Conservation (phyloP, 176 grass and related monocot species). For the Typha latifolia region DNA sequence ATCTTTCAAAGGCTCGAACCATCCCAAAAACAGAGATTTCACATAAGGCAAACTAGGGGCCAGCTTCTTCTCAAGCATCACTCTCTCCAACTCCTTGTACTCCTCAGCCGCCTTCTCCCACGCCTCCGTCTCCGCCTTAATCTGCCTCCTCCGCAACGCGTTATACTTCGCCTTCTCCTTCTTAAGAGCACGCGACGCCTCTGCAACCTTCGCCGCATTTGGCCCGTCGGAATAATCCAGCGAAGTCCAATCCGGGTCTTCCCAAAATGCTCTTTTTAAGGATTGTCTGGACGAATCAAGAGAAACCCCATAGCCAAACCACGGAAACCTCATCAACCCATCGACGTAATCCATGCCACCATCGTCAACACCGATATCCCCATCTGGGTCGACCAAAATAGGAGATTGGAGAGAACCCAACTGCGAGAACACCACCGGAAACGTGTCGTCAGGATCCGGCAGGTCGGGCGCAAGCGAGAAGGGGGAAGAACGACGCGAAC, state of each 20-base stretch:
- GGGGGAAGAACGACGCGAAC: not conserved
- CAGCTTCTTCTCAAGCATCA: slow-evolving; percentile 85
- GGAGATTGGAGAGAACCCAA: not conserved
- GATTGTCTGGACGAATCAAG: slow-evolving; percentile 7
- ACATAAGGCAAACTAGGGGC: slow-evolving; percentile 73
- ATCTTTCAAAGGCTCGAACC: slow-evolving; percentile 89
- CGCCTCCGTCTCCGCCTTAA: slow-evolving; percentile 84
- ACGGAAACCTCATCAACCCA: slow-evolving; percentile 7
- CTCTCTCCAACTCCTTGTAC: slow-evolving; percentile 77
- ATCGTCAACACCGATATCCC: not conserved
- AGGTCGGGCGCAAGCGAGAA: not conserved
- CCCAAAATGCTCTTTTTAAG: slow-evolving; percentile 5
- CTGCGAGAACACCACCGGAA: slow-evolving; percentile 8
- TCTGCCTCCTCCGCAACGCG: slow-evolving; percentile 54
- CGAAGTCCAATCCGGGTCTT: slow-evolving; percentile 16
- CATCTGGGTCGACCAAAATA: slow-evolving; percentile 4
- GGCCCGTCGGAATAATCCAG: not conserved
- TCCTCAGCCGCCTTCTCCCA: slow-evolving; percentile 77
- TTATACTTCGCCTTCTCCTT: slow-evolving; percentile 29
- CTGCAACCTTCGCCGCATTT: not conserved
- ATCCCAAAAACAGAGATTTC: slow-evolving; percentile 78
- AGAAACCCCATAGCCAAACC: not conserved
- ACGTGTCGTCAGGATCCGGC: slow-evolving; percentile 10
- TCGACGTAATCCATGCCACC: not conserved
- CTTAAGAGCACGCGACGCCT: not conserved